Percentiles rank a stretch among this genome's conserved stretches.
Evolutionary conservation across 1,284 basidiomycete genomes (phyloP).

Genomic region (Tremellales sp.): DNA sequence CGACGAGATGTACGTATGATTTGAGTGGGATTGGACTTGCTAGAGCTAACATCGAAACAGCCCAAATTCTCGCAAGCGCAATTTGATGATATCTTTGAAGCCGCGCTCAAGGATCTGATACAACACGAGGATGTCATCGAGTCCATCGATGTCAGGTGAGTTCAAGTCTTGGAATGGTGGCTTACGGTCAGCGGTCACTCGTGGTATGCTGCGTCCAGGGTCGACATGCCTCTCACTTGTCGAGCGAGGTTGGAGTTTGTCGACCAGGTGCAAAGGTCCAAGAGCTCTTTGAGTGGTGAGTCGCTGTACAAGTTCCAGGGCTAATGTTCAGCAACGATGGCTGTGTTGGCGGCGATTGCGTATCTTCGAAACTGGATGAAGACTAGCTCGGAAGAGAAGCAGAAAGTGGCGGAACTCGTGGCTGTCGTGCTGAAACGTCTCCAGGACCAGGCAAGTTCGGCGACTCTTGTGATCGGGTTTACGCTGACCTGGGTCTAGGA

Average conservation of each 20-base stretch:
- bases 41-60: constrained; percentile 16
- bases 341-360: constrained; percentile 39
- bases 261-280: constrained; percentile 67
- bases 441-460: constrained; percentile 60
- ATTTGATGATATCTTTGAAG: constrained; percentile 48
- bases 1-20: constrained; percentile 34
- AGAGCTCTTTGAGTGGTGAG: constrained; percentile 63
- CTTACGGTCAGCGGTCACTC: constrained; percentile 43
- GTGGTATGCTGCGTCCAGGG: constrained; percentile 71
- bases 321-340: constrained; percentile 34
- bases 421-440: constrained; percentile 74
- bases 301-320: constrained; percentile 3
- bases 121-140: constrained; percentile 76
- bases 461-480: neutral
- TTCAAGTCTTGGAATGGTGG: constrained; percentile 15
- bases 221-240: constrained; percentile 69
- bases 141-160: constrained; percentile 66
- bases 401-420: constrained; percentile 70
- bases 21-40: neutral
- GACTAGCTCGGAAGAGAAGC: constrained; percentile 60
- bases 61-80: constrained; percentile 33
- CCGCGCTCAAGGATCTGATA: constrained; percentile 75
- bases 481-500: constrained; percentile 51
- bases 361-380: constrained; percentile 51
- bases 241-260: constrained; percentile 64